Conservation (phyloP, 2,329 filamentous ascomycete genomes). For the Fusarium floridanum region DNA sequence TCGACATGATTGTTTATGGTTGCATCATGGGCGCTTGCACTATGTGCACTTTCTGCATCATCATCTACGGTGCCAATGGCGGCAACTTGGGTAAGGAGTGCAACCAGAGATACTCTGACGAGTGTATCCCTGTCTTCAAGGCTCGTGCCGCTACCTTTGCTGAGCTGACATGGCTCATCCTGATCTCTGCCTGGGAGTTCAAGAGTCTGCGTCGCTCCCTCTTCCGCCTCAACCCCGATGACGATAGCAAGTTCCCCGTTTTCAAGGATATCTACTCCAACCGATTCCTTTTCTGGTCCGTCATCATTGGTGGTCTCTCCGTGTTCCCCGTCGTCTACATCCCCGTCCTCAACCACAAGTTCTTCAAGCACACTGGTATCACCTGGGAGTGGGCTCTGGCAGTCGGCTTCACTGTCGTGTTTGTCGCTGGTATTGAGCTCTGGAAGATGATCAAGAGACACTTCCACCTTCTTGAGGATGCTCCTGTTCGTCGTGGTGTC, state of each 20-base stretch:
- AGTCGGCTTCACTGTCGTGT: constrained; percentile 72
- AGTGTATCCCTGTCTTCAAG: constrained; percentile 73
- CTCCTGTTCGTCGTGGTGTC: constrained; percentile 61
- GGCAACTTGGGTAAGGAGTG: constrained; percentile 71
- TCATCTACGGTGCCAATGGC: constrained; percentile 68
- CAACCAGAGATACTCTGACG: constrained; percentile 69
- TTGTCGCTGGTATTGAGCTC: constrained; percentile 74
- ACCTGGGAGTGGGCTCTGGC: constrained; percentile 82
- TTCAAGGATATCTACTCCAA: constrained; percentile 77
- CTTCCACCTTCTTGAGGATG: constrained; percentile 65
- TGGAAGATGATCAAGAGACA: constrained; percentile 79
- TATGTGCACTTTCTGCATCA: constrained; percentile 74
- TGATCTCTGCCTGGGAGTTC: constrained; percentile 84
- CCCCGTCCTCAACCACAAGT: constrained; percentile 74
- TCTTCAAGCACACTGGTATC: constrained; percentile 80
- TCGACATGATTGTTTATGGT: constrained; percentile 86
- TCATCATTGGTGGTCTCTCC: constrained; percentile 70
- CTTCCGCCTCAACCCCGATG: constrained; percentile 73
- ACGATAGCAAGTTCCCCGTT: constrained; percentile 64
- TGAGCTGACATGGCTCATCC: constrained; percentile 78
- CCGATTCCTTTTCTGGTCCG: constrained; percentile 77
- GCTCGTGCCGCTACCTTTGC: constrained; percentile 81
- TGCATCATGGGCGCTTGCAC: constrained; percentile 80
- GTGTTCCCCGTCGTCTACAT: constrained; percentile 80
- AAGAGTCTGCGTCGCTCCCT: constrained; percentile 79